A percentile compares a stretch with the other conserved stretches of the same genome.
phyloP scores from a whole-genome alignment of 306 rosid genomes.

The Cucumis melo region DNA sequence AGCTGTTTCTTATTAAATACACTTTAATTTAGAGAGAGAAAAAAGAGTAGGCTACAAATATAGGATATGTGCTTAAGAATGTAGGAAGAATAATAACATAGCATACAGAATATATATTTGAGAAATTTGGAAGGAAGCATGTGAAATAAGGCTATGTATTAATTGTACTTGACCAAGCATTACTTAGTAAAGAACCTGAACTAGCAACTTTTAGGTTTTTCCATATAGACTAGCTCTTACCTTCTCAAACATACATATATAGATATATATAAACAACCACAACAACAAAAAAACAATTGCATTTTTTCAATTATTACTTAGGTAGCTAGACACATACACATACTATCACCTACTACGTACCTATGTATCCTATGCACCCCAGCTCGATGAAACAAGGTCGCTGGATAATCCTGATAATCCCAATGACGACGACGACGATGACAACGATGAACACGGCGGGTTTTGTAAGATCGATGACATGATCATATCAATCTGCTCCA shows the following conservation, averaged over 20 bases:
- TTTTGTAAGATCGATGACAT: constrained; percentile 26
- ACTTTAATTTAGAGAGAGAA: no score
- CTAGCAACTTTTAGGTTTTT: not conserved
- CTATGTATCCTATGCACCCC: constrained; percentile 1
- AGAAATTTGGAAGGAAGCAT: no score
- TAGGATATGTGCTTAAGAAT: not conserved
- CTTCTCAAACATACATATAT: constrained; percentile 6
- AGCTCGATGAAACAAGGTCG: constrained; percentile 1
- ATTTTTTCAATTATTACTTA: no score
- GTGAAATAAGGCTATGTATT: no score
- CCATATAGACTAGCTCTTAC: not conserved
- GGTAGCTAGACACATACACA: no score
- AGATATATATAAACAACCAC: not conserved
- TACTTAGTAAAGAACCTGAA: constrained; percentile 20
- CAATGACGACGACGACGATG: not conserved
- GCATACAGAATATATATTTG: no score
- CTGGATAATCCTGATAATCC: constrained; percentile 11
- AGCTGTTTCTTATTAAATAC: no score
- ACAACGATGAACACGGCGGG: not conserved
- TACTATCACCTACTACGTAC: not conserved
- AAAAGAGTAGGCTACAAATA: no score
- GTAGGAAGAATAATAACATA: no score
- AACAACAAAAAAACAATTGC: no score
- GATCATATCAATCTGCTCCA: constrained; percentile 38
- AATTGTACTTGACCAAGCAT: no score